Evolutionary conservation across 495 filamentous ascomycete species (phyloP).

Genomic region (Lichenothelia convexa): DNA sequence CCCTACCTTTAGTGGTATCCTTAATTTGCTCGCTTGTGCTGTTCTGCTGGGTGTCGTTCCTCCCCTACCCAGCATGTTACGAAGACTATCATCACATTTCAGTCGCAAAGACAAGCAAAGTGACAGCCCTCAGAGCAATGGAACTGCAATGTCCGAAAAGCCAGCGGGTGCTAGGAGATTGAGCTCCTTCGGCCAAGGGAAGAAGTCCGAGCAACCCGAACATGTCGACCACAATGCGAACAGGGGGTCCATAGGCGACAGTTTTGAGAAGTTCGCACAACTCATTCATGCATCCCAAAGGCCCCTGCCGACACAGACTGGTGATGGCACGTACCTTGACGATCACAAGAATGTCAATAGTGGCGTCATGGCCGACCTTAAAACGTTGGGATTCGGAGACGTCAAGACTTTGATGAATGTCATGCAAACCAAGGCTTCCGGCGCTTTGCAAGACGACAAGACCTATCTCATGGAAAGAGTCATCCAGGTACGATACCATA

Average conservation of each 20-base stretch:
- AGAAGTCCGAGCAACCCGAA: neutral
- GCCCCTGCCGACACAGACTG: slow-evolving; percentile 47
- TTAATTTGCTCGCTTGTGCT: too few species aligned
- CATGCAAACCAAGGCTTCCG: slow-evolving; percentile 31
- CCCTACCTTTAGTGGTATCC: too few species aligned
- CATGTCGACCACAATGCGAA: slow-evolving; percentile 16
- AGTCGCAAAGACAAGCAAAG: neutral
- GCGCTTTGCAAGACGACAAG: slow-evolving; percentile 52
- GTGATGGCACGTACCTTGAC: slow-evolving; percentile 38
- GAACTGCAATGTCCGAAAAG: neutral
- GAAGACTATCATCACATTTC: neutral
- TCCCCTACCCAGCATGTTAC: neutral
- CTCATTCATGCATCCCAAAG: slow-evolving; percentile 43
- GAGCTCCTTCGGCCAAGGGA: neutral
- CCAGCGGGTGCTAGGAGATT: slow-evolving; percentile 3
- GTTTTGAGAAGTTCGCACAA: slow-evolving; percentile 44
- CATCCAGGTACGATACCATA: slow-evolving; percentile 1
- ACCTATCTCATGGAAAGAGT: slow-evolving; percentile 27
- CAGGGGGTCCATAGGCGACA: slow-evolving; percentile 23
- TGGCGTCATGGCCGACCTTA: slow-evolving; percentile 45
- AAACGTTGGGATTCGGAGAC: slow-evolving; percentile 40
- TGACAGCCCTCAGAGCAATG: neutral
- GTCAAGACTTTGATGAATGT: slow-evolving; percentile 34
- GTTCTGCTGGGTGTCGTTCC: too few species aligned
- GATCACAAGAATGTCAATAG: slow-evolving; percentile 33